A percentile compares a stretch with the other conserved stretches of the same genome.
phyloP scores from a whole-genome alignment of 2,329 filamentous ascomycete genomes.

The Dactylellina parvicollis region DNA sequence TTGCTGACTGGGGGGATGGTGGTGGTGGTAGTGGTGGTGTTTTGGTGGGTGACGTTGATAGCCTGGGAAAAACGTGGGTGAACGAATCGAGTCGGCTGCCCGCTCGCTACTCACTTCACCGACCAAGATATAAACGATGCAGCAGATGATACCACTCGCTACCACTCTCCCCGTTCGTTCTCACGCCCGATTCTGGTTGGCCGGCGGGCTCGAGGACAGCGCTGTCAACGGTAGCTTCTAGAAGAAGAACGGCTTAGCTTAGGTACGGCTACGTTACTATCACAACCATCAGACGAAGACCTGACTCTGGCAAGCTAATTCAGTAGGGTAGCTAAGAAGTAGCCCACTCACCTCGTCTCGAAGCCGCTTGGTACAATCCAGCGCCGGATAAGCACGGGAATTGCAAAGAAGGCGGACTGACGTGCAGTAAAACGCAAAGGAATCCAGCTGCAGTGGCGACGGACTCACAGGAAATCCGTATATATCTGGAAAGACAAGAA shows the following conservation, averaged over 20 bases:
- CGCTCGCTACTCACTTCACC: no score
- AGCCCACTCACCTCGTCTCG: constrained; percentile 27
- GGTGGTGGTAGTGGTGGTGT: constrained; percentile 7
- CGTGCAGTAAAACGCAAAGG: constrained; percentile 22
- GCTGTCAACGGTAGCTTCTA: constrained; percentile 46
- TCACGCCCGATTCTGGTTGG: no score
- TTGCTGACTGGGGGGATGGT: not conserved
- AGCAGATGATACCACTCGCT: constrained; percentile 7
- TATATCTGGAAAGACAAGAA: no score
- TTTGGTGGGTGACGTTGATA: constrained; percentile 43
- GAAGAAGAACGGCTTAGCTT: constrained; percentile 17
- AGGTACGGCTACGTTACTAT: constrained; percentile 11
- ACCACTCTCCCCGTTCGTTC: constrained; percentile 26
- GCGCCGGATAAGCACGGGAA: constrained; percentile 51
- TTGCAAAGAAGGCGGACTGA: constrained; percentile 18
- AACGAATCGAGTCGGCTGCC: not conserved
- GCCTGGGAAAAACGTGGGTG: constrained; percentile 14
- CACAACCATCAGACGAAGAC: constrained; percentile 11
- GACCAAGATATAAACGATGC: not conserved
- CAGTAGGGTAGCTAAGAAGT: not conserved
- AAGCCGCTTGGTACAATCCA: constrained; percentile 18
- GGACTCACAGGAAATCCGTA: not conserved
- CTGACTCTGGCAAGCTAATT: not conserved
- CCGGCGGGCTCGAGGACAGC: constrained; percentile 6
- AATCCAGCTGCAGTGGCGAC: not conserved